phyloP scores from a whole-genome alignment of 2,329 filamentous ascomycete genomes.

The Cadophora gregata region DNA sequence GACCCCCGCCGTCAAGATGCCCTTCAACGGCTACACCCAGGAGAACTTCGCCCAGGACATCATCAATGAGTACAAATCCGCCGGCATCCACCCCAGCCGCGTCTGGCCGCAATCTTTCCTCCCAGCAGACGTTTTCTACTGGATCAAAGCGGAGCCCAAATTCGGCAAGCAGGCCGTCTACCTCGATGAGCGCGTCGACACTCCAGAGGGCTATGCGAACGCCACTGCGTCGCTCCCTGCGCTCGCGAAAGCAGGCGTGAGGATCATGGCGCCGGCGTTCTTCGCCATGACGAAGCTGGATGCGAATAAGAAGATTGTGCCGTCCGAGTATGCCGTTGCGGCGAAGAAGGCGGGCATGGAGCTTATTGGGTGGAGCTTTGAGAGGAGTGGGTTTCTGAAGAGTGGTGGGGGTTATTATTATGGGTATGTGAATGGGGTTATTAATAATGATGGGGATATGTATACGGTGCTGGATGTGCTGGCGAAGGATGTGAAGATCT shows the following conservation, averaged over 20 bases:
- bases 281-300: constrained; percentile 15
- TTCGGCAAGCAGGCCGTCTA: constrained; percentile 15
- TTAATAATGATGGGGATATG: constrained; percentile 18
- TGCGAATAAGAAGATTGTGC: constrained; percentile 10
- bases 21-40: constrained; percentile 12
- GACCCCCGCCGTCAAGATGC: constrained; percentile 14
- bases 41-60: constrained; percentile 11
- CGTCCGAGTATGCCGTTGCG: constrained; percentile 8
- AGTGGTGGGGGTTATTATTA: constrained; percentile 15
- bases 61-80: constrained; percentile 12
- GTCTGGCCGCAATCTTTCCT: constrained; percentile 16
- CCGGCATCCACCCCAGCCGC: constrained; percentile 7
- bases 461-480: constrained; percentile 16
- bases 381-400: constrained; percentile 15
- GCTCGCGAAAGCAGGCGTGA: constrained; percentile 10
- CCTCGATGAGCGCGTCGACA: constrained; percentile 13
- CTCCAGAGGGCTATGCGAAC: constrained; percentile 6
- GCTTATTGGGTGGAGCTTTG: constrained; percentile 16
- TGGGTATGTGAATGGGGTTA: not conserved
- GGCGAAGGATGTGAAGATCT: constrained; percentile 15
- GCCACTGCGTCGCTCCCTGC: constrained; percentile 5
- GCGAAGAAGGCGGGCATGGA: constrained; percentile 15
- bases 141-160: constrained; percentile 17
- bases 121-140: constrained; percentile 15
- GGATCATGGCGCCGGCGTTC: constrained; percentile 16